A percentile compares a stretch with the other conserved stretches of the same genome.
phyloP scores from a whole-genome alignment of 2,329 filamentous ascomycete genomes.

The Phialophora chinensis region DNA sequence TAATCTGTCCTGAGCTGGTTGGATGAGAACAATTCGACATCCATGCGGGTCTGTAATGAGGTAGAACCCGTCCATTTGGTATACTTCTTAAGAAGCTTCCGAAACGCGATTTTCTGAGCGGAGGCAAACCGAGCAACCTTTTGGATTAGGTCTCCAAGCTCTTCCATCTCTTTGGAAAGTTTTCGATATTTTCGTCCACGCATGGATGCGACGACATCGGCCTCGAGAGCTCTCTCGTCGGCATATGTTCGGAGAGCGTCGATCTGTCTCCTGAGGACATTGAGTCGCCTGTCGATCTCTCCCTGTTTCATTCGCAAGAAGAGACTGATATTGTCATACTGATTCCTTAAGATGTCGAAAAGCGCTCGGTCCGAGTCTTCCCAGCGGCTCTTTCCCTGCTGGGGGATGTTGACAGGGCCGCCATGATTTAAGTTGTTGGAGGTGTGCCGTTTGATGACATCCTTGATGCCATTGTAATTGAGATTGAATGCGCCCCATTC shows the following conservation, averaged over 20 bases:
- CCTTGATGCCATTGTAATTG: conserved; percentile 86
- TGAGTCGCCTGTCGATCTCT: conserved; percentile 72
- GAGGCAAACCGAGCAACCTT: conserved; percentile 73
- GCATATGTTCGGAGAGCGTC: conserved; percentile 40
- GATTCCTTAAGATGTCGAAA: conserved; percentile 71
- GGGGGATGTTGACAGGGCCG: conserved; percentile 74
- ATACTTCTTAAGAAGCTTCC: conserved; percentile 86
- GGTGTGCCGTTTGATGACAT: conserved; percentile 81
- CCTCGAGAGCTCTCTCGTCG: conserved; percentile 24
- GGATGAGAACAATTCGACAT: conserved; percentile 64
- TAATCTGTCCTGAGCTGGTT: conserved; percentile 36
- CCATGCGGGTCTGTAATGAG: conserved; percentile 69
- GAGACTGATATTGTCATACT: conserved; percentile 77
- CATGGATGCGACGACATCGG: conserved; percentile 27
- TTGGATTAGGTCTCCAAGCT: conserved; percentile 71
- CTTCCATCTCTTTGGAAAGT: conserved; percentile 58
- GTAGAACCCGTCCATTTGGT: conserved; percentile 82
- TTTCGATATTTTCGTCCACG: conserved; percentile 52
- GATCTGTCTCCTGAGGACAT: conserved; percentile 50
- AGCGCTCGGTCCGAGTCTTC: conserved; percentile 73
- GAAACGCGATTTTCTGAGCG: conserved; percentile 76
- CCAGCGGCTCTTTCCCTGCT: conserved; percentile 64
- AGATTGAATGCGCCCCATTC: conserved; percentile 86
- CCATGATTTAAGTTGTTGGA: conserved; percentile 65
- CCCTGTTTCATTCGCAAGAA: conserved; percentile 82